phyloP scores from a whole-genome alignment of 116 monocot genomes.

The Iris pallida region DNA sequence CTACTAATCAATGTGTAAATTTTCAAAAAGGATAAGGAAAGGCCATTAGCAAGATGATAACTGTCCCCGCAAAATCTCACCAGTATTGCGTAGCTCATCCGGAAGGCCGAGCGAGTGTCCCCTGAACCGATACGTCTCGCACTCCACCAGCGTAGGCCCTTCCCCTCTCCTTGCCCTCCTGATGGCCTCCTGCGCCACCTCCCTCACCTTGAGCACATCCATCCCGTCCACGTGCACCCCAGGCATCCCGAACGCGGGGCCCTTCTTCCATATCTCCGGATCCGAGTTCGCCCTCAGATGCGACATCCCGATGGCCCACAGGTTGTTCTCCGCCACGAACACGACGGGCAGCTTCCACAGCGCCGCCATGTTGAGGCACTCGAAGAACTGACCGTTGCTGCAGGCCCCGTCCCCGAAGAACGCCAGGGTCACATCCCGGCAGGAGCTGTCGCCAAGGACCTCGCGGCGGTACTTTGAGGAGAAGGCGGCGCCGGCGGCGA shows the following conservation, averaged over 20 bases:
- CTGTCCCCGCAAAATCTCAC: conserved; percentile 21
- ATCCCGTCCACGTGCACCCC: conserved; percentile 78
- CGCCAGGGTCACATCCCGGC: conserved; percentile 51
- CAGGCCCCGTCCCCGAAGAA: conserved; percentile 82
- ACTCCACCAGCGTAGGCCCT: conserved; percentile 77
- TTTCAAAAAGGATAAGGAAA: too few relatives aligned
- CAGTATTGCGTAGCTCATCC: conserved; percentile 69
- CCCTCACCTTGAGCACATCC: conserved; percentile 83
- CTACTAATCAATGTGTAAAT: too few relatives aligned
- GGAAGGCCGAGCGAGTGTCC: conserved; percentile 85
- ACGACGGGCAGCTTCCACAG: conserved; percentile 85
- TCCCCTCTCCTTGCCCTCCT: conserved; percentile 74
- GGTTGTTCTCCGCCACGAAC: conserved; percentile 86
- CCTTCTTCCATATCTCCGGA: conserved; percentile 85
- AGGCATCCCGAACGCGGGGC: conserved; percentile 68
- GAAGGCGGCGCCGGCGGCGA: conserved; percentile 75
- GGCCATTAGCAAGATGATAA: too few relatives aligned
- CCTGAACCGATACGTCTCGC: conserved; percentile 73
- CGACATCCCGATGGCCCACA: conserved; percentile 89
- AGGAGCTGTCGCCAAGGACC: conserved; percentile 47
- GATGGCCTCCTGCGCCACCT: conserved; percentile 63
- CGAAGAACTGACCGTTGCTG: conserved; percentile 88
- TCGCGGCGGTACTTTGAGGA: conserved; percentile 63
- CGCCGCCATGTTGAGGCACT: conserved; percentile 82
- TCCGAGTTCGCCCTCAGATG: conserved; percentile 69